These are phyloP conservation scores for Populus trichocarpa DNA, from an alignment of 441 rosid species.

Conservation along the genomic window DNA sequence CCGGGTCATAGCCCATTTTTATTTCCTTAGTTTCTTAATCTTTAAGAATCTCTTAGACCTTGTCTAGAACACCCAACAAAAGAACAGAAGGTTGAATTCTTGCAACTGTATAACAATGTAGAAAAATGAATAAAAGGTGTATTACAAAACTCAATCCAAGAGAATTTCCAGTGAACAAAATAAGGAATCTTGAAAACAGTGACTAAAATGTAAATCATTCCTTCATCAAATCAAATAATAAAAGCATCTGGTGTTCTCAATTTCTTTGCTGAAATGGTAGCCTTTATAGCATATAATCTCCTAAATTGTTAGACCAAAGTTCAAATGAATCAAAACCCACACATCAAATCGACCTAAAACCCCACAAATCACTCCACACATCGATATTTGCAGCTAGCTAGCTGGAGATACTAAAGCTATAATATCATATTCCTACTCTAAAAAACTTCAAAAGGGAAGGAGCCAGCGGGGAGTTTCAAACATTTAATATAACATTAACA, in stretches of 20 bases:
- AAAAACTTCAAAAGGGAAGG: too few species aligned
- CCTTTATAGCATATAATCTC: background rate
- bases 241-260: background rate
- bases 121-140: background rate
- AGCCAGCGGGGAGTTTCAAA: background rate
- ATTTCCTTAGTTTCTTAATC: slow-evolving; percentile 85
- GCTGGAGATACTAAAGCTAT: too few species aligned
- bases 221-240: background rate
- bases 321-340: slow-evolving; percentile 14
- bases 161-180: background rate
- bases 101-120: slow-evolving; percentile 8
- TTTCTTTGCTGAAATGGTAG: background rate
- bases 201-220: background rate
- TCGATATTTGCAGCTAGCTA: too few species aligned
- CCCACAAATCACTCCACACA: background rate
- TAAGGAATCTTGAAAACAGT: background rate
- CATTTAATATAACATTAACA: too few species aligned
- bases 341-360: slow-evolving; percentile 1
- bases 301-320: background rate
- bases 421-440: too few species aligned
- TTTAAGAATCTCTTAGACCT: slow-evolving; percentile 98
- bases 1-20: slow-evolving; percentile 56
- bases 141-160: background rate
- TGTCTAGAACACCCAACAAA: slow-evolving; percentile 50
- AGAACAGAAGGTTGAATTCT: slow-evolving; percentile 13